Base-by-base conservation (phyloP, 768 basidiomycete species). In the Suillus decipiens region DNA sequence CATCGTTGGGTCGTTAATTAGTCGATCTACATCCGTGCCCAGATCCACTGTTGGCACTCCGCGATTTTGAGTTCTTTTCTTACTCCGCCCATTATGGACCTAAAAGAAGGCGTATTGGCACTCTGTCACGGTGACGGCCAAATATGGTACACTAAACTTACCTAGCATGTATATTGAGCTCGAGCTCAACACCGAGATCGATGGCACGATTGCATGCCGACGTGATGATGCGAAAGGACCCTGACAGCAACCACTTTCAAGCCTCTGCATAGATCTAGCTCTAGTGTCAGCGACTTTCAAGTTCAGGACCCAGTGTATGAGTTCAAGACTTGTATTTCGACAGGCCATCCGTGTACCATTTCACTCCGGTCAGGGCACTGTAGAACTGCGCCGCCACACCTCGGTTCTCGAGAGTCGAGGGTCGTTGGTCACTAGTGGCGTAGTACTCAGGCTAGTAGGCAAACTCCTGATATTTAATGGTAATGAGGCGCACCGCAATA, bases 1-100 rank as follows among this genome's bases (percentile, higher is more conserved):
- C 53, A 60, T 24, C 31, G 51, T 51, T 24, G 17, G 48, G 15
- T 50, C 28, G 31, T 50, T 9, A 17, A 50, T 42, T 42, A 42
- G 28, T 53, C 37, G 22, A 34, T 51, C 45, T 24, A 54, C 28
- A 3, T 57, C 37, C 24, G 24, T 9, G 51, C 19, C 59, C 15
- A 59, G 51, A 59, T 51, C 15, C 55, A 55, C 28, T 19, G 7
- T 34, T 34, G 33, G 33, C 22, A 57, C 33, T 60, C 59, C 42
- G 51, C 33, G 51, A 60, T 50, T 48, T 7, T 8, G 9, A 57
- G 10, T 41, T 34, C 7, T 4, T 51, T 56, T 56, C 12, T 31
- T 60, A 60, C 59, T 48, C 59, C 47, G 59, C 47, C 51, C 51
- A 53, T 56, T 60, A 58, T 56, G n/a, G 54, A 60, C 59, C 59